phyloP scores from a whole-genome alignment of 805 yeast species.

The baker's yeast (Saccharomyces cerevisiae) region DNA sequence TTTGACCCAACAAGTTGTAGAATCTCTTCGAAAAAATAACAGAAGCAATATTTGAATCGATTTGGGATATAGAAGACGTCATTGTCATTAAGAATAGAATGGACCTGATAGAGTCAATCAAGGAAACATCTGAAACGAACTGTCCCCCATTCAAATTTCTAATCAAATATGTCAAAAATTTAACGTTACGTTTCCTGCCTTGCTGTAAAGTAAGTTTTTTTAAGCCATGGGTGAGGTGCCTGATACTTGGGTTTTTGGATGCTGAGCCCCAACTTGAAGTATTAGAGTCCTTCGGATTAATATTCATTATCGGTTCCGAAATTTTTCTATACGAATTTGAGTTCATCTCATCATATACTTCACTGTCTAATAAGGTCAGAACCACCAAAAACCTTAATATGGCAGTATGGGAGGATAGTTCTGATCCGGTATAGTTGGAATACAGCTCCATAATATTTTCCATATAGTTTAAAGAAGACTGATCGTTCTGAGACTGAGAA shows the following conservation, averaged over 20 bases:
- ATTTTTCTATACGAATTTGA: conserved; percentile 8
- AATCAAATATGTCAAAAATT: conserved; percentile 13
- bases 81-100: conserved; percentile 9
- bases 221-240: conserved; percentile 19
- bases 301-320: conserved; percentile 4
- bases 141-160: conserved; percentile 14
- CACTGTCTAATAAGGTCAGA: conserved; percentile 14
- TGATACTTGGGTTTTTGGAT: conserved; percentile 5
- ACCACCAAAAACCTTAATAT: conserved; percentile 13
- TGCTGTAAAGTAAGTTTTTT: conserved; percentile 19
- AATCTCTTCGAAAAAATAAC: conserved; percentile 8
- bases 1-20: conserved; percentile 7
- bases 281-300: neutral
- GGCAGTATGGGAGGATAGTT: conserved; percentile 12
- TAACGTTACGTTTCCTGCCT: conserved; percentile 4
- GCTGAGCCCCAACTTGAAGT: neutral
- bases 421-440: conserved; percentile 9
- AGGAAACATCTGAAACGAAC: conserved; percentile 10
- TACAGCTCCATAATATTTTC: conserved; percentile 11
- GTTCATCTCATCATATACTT: conserved; percentile 14
- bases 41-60: conserved; percentile 6
- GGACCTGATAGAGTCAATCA: conserved; percentile 13
- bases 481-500: neutral
- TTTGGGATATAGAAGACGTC: conserved; percentile 9
- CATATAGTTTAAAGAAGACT: conserved; percentile 2